Base-by-base conservation (phyloP, 768 basidiomycete genomes). In the Mycena galopus region DNA sequence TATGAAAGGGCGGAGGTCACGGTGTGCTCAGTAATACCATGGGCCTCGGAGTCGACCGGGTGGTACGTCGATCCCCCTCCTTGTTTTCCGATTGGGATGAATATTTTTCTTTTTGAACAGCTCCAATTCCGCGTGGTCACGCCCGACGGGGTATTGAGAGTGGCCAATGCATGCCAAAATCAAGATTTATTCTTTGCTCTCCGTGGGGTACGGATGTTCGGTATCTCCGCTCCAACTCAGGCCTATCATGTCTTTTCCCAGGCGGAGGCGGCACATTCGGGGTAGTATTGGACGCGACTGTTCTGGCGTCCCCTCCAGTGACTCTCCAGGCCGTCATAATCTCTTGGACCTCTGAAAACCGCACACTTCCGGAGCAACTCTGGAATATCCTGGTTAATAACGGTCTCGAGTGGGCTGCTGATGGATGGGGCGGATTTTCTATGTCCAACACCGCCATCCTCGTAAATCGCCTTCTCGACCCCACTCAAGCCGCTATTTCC, bases 151-250 rank as follows among this genome's bases (percentile, higher is more conserved):
- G 65, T 80, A 27, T 78, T 79, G 71, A 82, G 86, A n/a, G 82
- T 81, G 2, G 88, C 80, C 7, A 89, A 88, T 76, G 83, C 80
- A 14, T 86, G 86, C 47, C 84, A 88, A 73, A 87, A 89, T 65
- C 64, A 81, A 57, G 89, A 89, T 77, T 81, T 90, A 0, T 89
- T 89, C 78, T 90, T 84, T 71, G 89, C 88, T 12, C 83, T 90
- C 50, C 83, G 85, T 29, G 86, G 86, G 86, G 85, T 83, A 57
- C 11, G 73, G 59, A 56, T 25, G 2, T 23, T 33, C 16, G 32
- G 3, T 19, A n/a, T n/a, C n/a, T n/a, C n/a, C 25, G 10, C 35
- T 3, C 19, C 17, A 3, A 23, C 12, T 56, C 17, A 5, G 25
- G 29, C 35, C n/a, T n/a, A n/a, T 53, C 11, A 63, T 10, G n/a